Evolutionary conservation across 192 early-diverging fungal genomes (phyloP), one percentile per base, ranked within the genome.

Genomic region (Entophlyctis luteolus): DNA sequence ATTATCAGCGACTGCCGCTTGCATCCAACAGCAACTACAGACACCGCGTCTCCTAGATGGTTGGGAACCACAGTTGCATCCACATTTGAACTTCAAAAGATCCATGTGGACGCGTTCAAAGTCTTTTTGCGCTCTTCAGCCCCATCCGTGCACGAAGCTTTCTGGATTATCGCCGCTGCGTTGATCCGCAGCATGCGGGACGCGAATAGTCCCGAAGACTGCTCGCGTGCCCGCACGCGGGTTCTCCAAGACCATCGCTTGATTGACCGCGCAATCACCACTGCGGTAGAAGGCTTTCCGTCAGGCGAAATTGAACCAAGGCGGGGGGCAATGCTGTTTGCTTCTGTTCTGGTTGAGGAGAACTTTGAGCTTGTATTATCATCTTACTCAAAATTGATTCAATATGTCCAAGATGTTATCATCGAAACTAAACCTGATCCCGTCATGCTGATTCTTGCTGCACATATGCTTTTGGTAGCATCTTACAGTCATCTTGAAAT

Each of bases 251-350:
- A 53, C 14, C 28, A 8, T 32, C 14, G 25, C 5, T 36, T 67
- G 14, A 35, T 22, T 14, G 65, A 67, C 22, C 18, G 28, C 12
- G 65, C 65, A 0, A n/a, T 67, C 0, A n/a, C 54, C 18, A 31
- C 57, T 8, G 27, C 54, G 32, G 18, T 54, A 10, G 38, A 67
- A 23, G 65, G 65, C 10, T 67, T 67, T 38, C 53, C 38, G 2
- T 35, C 65, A 14, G 52, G 34, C 18, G 38, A 67, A 50, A 5
- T 55, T 10, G 65, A 35, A 14, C 65, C 65, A 42, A 29, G 65
- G 10, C 55, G 65, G 29, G 65, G 53, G 28, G 65, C 65, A 10
- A 55, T 67, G 65, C 35, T 55, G 55, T 67, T 38, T 39, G 33
- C 57, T 2, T 18, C 36, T 1, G 50, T 37, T 16, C 45, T 60